Percentiles rank a stretch among this genome's conserved stretches.
Evolutionary conservation across 306 rosid species (phyloP).

Genomic region (Vachellia collinsii): DNA sequence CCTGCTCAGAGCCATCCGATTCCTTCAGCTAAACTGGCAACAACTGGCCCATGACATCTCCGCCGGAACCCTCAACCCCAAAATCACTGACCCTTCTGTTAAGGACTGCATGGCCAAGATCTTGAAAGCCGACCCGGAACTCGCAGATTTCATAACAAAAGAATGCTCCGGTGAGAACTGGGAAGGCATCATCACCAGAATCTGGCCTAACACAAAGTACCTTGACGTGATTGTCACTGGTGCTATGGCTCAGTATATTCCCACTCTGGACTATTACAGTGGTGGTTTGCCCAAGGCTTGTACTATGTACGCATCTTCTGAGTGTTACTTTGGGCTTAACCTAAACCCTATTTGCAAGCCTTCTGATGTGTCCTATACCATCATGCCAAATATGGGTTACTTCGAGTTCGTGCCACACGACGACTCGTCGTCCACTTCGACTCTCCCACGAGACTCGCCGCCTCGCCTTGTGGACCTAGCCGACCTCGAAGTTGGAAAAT

Average conservation of each 20-base stretch:
- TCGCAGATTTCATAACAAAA: conserved; percentile 53
- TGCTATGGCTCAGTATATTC: conserved; percentile 97
- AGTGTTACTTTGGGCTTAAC: conserved; percentile 88
- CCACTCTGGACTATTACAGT: conserved; percentile 74
- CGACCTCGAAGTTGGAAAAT: conserved; percentile 67
- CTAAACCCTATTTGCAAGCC: conserved; percentile 74
- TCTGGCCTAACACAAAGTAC: conserved; percentile 94
- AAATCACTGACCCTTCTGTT: conserved; percentile 61
- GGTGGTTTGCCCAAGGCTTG: conserved; percentile 72
- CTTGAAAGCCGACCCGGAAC: conserved; percentile 58
- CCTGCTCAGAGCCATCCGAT: conserved; percentile 81
- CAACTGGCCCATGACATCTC: conserved; percentile 58
- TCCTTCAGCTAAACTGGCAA: conserved; percentile 80
- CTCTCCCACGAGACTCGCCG: conserved; percentile 54
- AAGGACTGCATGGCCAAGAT: conserved; percentile 48
- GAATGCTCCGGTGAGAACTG: conserved; percentile 65
- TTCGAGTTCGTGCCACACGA: conserved; percentile 82
- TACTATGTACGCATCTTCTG: conserved; percentile 96
- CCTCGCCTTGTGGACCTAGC: conserved; percentile 77
- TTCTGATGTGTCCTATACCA: conserved; percentile 79
- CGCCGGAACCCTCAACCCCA: conserved; percentile 68
- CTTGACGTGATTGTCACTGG: conserved; percentile 93
- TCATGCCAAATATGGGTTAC: conserved; percentile 96
- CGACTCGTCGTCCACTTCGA: conserved; percentile 40
- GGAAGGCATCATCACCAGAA: conserved; percentile 74